Evolutionary conservation across 1,284 basidiomycete genomes (phyloP), one percentile per base, ranked within the genome.

Genomic region (Ganoderma meredithae): DNA sequence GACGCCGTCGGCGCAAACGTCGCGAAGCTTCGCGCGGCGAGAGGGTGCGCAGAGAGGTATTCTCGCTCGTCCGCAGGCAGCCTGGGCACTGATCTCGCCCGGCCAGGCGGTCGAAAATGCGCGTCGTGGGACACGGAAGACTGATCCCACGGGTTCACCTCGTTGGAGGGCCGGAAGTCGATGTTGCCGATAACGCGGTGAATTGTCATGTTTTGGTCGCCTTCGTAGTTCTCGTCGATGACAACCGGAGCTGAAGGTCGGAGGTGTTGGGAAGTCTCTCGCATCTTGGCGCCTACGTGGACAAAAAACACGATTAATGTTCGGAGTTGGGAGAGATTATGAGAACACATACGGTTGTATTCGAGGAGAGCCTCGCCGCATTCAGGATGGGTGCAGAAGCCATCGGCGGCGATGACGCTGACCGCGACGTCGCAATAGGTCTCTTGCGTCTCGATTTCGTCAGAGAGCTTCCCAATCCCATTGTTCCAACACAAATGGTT

Each of bases 341-440:
- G 10, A 25, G 10, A 17, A 8, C 12, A 61, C 64, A 9, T 43
- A 69, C 68, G 56, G 39, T 69, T 69, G 22, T 66, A 55, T 25
- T 67, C 43, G 7, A 67, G 62, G 19, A 67, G 36, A 15, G 55
- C 36, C n/a, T 41, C 56, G 3, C 66, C 61, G 31, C 66, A 67
- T 8, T 40, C 4, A 6, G 52, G 53, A 61, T 67, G 43, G 27
- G 39, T 52, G 56, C 64, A 67, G 15, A 67, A 67, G 8, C 61
- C 61, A 19, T 49, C 55, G 39, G 19, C 36, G 8, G 3, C 4
- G 17, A 41, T 63, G 60, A 12, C 43, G 25, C 27, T 67, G 43
- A 67, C 10, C 10, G 66, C 62, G 36, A 67, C 59, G 17, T 31
- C 44, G 43, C 41, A 56, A 62, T 62, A 67, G 13, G 19, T 39